Evolutionary conservation across 257 asterid genomes (phyloP).

Genomic region (Rubia yunnanensis): DNA sequence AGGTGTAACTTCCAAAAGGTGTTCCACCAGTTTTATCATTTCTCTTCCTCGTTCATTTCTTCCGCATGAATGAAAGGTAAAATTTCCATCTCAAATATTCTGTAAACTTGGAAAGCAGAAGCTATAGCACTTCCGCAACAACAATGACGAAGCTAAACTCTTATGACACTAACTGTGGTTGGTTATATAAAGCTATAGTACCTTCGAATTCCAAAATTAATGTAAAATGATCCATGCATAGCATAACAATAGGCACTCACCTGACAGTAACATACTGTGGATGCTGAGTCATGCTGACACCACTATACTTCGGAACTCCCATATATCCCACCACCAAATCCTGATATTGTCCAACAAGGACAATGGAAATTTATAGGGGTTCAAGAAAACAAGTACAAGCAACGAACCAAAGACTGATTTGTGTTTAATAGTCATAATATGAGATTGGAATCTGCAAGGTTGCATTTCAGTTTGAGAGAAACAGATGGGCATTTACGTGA

Average conservation of each 20-base stretch:
- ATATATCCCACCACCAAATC: constrained; percentile 98
- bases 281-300: constrained; percentile 84
- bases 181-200: neutral
- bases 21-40: constrained; percentile 80
- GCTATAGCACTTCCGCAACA: neutral
- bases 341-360: constrained; percentile 36
- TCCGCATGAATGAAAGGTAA: constrained; percentile 23
- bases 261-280: constrained; percentile 94
- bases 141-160: neutral
- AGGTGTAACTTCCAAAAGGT: constrained; percentile 88
- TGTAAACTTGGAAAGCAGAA: neutral
- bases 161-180: neutral
- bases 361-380: constrained; percentile 11
- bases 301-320: constrained; percentile 93
- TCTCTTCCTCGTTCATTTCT: constrained; percentile 96
- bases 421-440: neutral
- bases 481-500: neutral
- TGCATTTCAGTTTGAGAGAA: neutral
- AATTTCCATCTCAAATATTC: constrained; percentile 2
- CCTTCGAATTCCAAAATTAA: neutral
- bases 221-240: neutral
- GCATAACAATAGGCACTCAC: constrained; percentile 25
- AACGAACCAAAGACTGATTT: neutral
- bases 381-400: neutral
- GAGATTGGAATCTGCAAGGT: neutral